Evolutionary conservation across 2,329 filamentous ascomycete species (phyloP), one percentile per base, ranked within the genome.

Genomic region (Fusarium sp.): DNA sequence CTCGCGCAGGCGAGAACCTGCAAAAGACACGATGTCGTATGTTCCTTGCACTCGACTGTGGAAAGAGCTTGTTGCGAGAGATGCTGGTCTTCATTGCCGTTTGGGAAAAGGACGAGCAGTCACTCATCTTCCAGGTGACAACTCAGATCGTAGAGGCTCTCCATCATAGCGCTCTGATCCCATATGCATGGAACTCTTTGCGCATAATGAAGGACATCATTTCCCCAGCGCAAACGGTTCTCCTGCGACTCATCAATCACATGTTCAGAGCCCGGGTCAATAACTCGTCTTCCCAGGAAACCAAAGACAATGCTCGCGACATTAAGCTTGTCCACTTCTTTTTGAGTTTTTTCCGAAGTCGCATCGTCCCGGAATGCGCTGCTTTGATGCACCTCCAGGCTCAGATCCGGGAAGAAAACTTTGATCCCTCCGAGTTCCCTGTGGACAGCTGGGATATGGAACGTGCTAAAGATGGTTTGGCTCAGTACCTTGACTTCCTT

Each of bases 371-470:
- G 1, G 94, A 98, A 77, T 97, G 94, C 18, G 93, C 94, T 57
- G 94, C 94, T n/a, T 85, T 98, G 40, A 97, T 98, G 82, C 94
- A 96, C 76, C 87, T 97, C 5, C 95, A 98, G 81, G 93, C 93
- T 18, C 92, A 97, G 77, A 97, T 98, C 34, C 91, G 93, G 44
- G 90, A 91, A 42, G 90, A 91, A 32, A 86, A 90, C 60, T 89
- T 91, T 18, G 88, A 95, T 65, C 90, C 93, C 0, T 90, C 93
- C 67, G 94, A 98, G 75, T 98, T 98, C 75, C 95, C 95, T 0
- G 90, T 98, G 3, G 97, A 98, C 75, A 87, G 94, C 48, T 98
- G 95, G 95, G 95, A 98, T 75, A 97, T 98, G 92, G 95, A 98
- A 78, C 90, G 95, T 16, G 95, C 97, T 62, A 97, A 97, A 78